Conservation (phyloP, 257 asterid genomes). For the Nicotiana sylvestris region DNA sequence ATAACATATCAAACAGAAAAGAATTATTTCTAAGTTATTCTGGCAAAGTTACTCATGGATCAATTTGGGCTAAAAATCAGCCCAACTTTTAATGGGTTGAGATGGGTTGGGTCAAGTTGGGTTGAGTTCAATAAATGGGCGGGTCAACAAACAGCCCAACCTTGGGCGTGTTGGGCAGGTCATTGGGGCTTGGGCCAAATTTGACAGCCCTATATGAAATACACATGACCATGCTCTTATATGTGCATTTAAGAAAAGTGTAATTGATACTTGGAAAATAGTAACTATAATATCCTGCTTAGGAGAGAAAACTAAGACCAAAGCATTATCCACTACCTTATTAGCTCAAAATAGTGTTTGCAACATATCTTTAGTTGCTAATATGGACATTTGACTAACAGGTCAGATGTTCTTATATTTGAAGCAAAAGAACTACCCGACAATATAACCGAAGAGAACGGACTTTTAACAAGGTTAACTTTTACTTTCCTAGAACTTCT, state of each 20-base stretch:
- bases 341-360: not conserved
- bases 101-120: no score
- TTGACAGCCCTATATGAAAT: no score
- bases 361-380: not conserved
- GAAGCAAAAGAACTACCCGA: not conserved
- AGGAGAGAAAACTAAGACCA: not conserved
- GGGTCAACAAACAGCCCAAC: no score
- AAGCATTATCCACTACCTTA: not conserved
- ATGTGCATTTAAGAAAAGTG: not conserved
- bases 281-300: not conserved
- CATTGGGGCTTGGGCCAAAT: no score
- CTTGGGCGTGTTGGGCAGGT: no score
- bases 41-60: no score
- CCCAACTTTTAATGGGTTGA: no score
- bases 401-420: not conserved
- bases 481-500: conserved; percentile 4
- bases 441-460: not conserved
- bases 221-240: not conserved
- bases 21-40: no score
- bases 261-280: not conserved
- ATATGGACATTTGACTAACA: not conserved
- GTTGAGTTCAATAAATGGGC: no score
- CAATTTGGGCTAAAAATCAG: no score
- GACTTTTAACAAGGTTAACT: not conserved
- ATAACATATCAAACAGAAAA: no score